Evolutionary conservation across 2,329 filamentous ascomycete species (phyloP), one percentile per base, ranked within the genome.

Genomic region (Talaromyces sp.): DNA sequence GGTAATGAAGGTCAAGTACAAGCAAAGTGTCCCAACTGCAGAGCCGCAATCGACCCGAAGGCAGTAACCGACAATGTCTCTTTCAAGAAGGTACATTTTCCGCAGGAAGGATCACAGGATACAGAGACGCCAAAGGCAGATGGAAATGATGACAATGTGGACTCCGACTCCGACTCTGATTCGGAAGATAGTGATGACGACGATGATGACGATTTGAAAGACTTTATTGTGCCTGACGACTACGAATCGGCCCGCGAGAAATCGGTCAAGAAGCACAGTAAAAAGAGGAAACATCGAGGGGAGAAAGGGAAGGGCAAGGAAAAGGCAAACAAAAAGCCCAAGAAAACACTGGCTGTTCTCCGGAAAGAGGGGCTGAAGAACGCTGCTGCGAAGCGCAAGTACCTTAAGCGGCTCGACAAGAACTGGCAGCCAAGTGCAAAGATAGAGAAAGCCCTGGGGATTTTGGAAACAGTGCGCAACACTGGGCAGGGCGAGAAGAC

Each of bases 341-440:
- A 78, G 63, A 75, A 81, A 57, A 85, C 83, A 1, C 77, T 89
- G 3, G 84, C 85, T 0, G 79, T 87, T 60, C 80, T 94, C 17
- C 90, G 91, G 65, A 83, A 85, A 60, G 83, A 89, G 27, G 87
- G 85, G 0, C 77, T 79, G 54, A 85, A 83, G 63, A 93, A 85
- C 73, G 81, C 80, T 29, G 81, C 80, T 12, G 85, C 88, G 3
- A 88, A 87, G 67, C 81, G 80, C 62, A 84, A 83, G 65, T 96
- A 94, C 72, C 81, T 92, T 67, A 78, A 77, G 35, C 88, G 86
- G 56, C 79, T 94, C 7, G 81, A 82, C 26, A 85, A 88, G 70
- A 76, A 85, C 29, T 96, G 86, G 83, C 76, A 88, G 60, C 81
- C 89, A 1, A 94, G 89, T 21, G 85, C 89, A 29, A 94, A 93